Evolutionary conservation across 2,329 filamentous ascomycete species (phyloP).

Genomic region (Akanthomyces muscarius): DNA sequence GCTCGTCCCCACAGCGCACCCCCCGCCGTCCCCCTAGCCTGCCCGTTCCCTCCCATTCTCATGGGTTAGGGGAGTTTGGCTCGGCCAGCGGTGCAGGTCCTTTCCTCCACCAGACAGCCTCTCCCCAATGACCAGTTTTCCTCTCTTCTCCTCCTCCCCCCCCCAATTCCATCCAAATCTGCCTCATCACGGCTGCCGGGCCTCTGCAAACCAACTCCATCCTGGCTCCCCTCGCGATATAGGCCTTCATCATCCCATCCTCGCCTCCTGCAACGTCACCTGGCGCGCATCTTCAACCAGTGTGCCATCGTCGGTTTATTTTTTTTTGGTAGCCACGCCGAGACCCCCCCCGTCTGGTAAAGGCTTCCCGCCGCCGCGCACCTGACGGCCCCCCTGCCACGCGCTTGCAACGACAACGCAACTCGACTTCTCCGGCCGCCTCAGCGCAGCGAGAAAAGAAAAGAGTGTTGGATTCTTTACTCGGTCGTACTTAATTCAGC

Average conservation of each 20-base stretch:
- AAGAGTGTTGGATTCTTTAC: neutral
- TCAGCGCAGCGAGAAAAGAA: neutral
- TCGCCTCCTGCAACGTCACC: slow-evolving; percentile 1
- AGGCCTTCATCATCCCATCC: neutral
- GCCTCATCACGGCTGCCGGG: slow-evolving; percentile 17
- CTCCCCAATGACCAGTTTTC: slow-evolving; percentile 37
- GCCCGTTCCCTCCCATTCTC: slow-evolving; percentile 37
- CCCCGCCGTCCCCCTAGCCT: slow-evolving; percentile 26
- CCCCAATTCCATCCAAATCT: slow-evolving; percentile 27
- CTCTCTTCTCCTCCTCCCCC: slow-evolving; percentile 31
- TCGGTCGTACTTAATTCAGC: neutral
- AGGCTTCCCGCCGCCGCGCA: slow-evolving; percentile 10
- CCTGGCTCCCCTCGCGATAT: slow-evolving; percentile 1
- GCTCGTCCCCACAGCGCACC: neutral
- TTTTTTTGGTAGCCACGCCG: neutral
- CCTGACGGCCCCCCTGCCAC: neutral
- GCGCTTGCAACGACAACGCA: neutral
- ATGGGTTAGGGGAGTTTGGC: slow-evolving; percentile 43
- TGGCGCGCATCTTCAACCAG: slow-evolving; percentile 2
- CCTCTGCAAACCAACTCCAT: slow-evolving; percentile 9
- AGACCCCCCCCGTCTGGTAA: neutral
- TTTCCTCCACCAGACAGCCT: slow-evolving; percentile 37
- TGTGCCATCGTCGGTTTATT: slow-evolving; percentile 13
- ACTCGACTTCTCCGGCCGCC: slow-evolving; percentile 1
- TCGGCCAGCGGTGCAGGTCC: slow-evolving; percentile 35